Base-by-base conservation (phyloP, 257 asterid genomes). In the Cynanchum wilfordii region DNA sequence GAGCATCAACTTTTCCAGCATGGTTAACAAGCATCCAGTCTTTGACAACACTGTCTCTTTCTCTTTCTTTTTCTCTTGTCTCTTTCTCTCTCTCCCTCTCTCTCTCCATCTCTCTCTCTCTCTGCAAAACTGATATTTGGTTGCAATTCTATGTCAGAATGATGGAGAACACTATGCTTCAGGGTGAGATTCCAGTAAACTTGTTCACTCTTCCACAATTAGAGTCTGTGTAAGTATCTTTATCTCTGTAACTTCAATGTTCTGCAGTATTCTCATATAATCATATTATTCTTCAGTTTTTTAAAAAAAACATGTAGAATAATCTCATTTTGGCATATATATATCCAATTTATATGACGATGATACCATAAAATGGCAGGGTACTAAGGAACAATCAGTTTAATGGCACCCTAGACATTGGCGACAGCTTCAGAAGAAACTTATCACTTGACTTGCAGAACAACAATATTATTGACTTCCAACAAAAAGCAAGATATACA, bases 41-140 rank as follows among this genome's bases (percentile, higher is more conserved):
- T 68, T 87, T 92, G 90, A 90, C 88, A 72, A 92, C 98, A 79
- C 56, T 92, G 98, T 92, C n/a, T 45, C 12, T 25, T 40, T 68
- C 58, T 68, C 72, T 68, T 9, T n/a, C 72, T 24, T 38, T 68
- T 58, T 47, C 58, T 68, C 12, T 68, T 9, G 40, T 65, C 30
- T 38, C 51, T 19, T 9, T 20, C 52, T 11, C 3, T 66, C 55
- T n/a, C 60, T 66, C n/a, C n/a, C n/a, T 24, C 55, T 68, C 72
- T 47, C 58, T 68, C 12, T 68, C 58, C 3, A 56, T 65, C 30
- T 38, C 51, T 19, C 17, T 20, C 52, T 11, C 3, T 66, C 55
- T n/a, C 60, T 66, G 20, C 30, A 66, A 17, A 71, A 76, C 51
- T 78, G 62, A 79, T 74, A 29, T 69, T 51, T 74, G 17, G 66